Evolutionary conservation across 164 flowering plant species (phyloP).

Genomic region (Dillenia suffruticosa): DNA sequence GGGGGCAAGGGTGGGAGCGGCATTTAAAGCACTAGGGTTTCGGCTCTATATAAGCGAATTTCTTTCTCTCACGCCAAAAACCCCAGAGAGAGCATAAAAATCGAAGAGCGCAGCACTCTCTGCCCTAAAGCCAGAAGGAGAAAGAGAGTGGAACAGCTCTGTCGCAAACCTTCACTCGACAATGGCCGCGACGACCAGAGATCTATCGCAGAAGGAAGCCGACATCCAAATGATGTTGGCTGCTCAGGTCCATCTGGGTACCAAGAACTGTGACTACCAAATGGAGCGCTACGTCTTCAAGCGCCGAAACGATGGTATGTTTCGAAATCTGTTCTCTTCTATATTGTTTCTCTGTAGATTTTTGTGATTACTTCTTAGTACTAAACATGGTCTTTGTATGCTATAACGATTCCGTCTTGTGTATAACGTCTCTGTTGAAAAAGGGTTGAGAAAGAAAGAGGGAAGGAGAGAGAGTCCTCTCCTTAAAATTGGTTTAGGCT

Average conservation of each 20-base stretch:
- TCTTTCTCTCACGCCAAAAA: too few species aligned
- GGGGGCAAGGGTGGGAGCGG: too few species aligned
- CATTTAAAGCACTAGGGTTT: too few species aligned
- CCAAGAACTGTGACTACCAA: constrained; percentile 84
- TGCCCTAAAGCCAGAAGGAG: too few species aligned
- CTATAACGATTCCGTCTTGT: not conserved
- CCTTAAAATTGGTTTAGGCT: too few species aligned
- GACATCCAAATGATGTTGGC: constrained; percentile 90
- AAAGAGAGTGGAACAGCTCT: too few species aligned
- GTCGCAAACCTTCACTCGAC: not conserved
- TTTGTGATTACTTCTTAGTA: not conserved
- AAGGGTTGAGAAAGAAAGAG: not conserved
- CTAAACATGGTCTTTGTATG: not conserved
- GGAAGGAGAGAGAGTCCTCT: too few species aligned
- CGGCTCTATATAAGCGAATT: too few species aligned
- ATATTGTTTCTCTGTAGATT: not conserved
- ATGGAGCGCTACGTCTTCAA: constrained; percentile 90
- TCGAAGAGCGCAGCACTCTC: too few species aligned
- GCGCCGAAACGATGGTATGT: constrained; percentile 67
- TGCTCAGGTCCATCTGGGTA: constrained; percentile 82
- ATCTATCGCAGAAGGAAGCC: constrained; percentile 51
- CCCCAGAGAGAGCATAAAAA: too few species aligned
- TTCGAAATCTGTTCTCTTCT: not conserved
- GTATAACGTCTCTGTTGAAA: not conserved
- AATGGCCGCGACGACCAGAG: constrained; percentile 31